These are phyloP conservation scores for Auriscalpium vulgare DNA, from an alignment of 768 basidiomycete genomes.

Conservation along the genomic window DNA sequence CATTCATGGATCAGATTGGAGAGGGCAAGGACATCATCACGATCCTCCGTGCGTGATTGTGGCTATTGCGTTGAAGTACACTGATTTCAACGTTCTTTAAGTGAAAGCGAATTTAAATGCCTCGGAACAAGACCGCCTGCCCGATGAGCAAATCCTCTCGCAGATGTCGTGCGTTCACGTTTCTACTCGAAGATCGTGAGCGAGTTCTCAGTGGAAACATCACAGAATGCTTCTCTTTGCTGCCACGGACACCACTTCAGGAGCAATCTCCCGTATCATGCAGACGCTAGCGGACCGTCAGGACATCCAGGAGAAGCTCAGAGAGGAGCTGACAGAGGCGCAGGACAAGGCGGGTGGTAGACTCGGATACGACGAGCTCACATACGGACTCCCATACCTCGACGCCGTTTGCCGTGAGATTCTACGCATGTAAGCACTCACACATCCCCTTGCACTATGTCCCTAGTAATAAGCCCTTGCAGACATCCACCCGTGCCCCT, in stretches of 20 bases:
- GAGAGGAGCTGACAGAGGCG: slow-evolving; percentile 17
- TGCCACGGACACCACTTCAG: slow-evolving; percentile 22
- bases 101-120: slow-evolving; percentile 14
- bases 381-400: slow-evolving; percentile 18
- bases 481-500: background rate
- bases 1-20: slow-evolving; percentile 14
- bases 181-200: too few species aligned
- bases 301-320: slow-evolving; percentile 20
- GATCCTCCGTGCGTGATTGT: slow-evolving; percentile 15
- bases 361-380: slow-evolving; percentile 19
- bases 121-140: slow-evolving; percentile 15
- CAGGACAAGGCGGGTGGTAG: slow-evolving; percentile 7
- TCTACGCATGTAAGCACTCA: slow-evolving; percentile 16
- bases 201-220: background rate
- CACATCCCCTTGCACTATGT: background rate
- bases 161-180: slow-evolving; percentile 18
- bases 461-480: background rate
- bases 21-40: slow-evolving; percentile 25
- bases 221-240: background rate
- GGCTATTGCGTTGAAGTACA: too few species aligned
- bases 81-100: background rate
- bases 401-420: slow-evolving; percentile 22
- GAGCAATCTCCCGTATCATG: slow-evolving; percentile 20
- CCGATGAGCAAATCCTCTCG: slow-evolving; percentile 19
- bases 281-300: slow-evolving; percentile 19